Conservation (phyloP, 768 basidiomycete species). For the Melanogaster broomeanus region DNA sequence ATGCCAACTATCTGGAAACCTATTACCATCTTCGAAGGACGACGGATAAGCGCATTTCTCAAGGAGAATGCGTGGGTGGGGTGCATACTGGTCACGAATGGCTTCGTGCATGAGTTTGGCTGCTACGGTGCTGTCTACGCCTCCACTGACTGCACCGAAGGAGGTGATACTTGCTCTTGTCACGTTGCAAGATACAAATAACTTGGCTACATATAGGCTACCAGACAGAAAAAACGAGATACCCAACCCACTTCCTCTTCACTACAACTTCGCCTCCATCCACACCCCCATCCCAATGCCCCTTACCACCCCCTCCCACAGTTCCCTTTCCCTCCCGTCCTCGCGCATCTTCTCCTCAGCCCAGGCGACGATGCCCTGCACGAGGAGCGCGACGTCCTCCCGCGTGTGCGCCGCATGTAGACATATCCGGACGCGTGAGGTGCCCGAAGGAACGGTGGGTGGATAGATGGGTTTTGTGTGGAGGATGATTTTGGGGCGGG, state of each 20-base stretch:
- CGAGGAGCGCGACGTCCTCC: conserved; percentile 62
- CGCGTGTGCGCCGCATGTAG: conserved; percentile 75
- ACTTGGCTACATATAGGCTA: too few relatives aligned
- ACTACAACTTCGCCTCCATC: conserved; percentile 33
- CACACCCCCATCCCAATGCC: conserved; percentile 19
- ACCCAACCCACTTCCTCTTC: too few relatives aligned
- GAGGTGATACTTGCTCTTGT: too few relatives aligned
- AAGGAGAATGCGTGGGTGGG: neutral
- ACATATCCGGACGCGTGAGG: conserved; percentile 86
- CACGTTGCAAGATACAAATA: too few relatives aligned
- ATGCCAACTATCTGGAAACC: too few relatives aligned
- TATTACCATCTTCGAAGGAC: too few relatives aligned
- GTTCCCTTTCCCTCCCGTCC: neutral
- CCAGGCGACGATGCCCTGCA: conserved; percentile 46
- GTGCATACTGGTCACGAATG: conserved; percentile 85
- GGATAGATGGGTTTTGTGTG: conserved; percentile 78
- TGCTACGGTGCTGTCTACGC: conserved; percentile 97
- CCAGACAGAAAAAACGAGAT: too few relatives aligned
- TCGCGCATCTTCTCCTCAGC: conserved; percentile 20
- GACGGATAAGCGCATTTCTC: too few relatives aligned
- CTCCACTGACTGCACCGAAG: conserved; percentile 97
- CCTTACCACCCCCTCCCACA: conserved; percentile 15
- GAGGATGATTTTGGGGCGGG: conserved; percentile 39
- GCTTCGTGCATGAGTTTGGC: conserved; percentile 99
- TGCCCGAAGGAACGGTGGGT: conserved; percentile 89